Evolutionary conservation across 2,329 filamentous ascomycete genomes (phyloP), one percentile per base, ranked within the genome.

Genomic region (Fusarium fracticaudum): DNA sequence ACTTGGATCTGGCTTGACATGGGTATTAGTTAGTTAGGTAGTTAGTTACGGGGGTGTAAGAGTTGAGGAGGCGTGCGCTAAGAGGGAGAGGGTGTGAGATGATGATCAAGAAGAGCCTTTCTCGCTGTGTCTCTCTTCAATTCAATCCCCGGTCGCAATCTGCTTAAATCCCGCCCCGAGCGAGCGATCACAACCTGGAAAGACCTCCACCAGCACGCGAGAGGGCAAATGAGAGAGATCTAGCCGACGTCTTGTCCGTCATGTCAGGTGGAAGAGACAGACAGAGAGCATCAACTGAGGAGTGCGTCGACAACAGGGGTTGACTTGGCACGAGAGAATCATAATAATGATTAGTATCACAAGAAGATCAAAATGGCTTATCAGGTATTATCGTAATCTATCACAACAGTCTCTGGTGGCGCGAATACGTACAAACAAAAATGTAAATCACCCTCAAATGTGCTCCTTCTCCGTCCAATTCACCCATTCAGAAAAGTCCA

Each of bases 171-270:
- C 70, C 69, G 69, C 72, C 68, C 74, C 33, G 33, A 35, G 33
- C 33, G 70, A 76, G 72, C 74, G 77, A 78, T 78, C 77, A 78
- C 55, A 64, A 71, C 69, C 75, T 51, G 47, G 43, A 60, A 33
- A 48, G 47, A 31, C 73, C 69, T 69, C 77, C 77, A 77, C 74
- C 60, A 77, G 70, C 69, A 78, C 69, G 74, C 68, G 59, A 77
- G 74, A 78, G 64, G 60, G 67, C 61, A 77, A 78, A 78, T 78
- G 70, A 76, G 70, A 78, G 70, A 76, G 74, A 78, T 78, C 75
- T 76, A 71, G 55, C 67, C 75, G 73, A 71, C 58, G 35, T 54
- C 24, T 54, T 54, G 24, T 64, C 55, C 33, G 24, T 54, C 20
- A 29, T 29, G 20, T 68, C 55, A 67, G 66, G 57, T 60, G 53